Percentiles rank a stretch among this genome's conserved stretches.
Conservation (phyloP, 1,139 yeast genomes). For the Groenewaldozyma auringiensis region DNA sequence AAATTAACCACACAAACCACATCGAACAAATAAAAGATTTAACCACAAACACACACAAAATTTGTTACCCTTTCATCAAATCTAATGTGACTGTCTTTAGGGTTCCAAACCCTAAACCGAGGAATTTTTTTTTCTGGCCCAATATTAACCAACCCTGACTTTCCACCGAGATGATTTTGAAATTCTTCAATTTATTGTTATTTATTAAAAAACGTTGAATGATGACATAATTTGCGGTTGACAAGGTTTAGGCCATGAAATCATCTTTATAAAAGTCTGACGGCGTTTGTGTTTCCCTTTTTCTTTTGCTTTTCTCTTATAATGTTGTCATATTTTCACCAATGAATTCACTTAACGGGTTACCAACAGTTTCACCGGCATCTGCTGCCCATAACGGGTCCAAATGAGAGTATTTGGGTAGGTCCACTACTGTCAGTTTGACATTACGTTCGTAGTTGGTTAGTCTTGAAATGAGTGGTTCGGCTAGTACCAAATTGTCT, state of each 20-base stretch:
- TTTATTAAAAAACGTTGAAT: background rate
- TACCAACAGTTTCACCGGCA: slow-evolving; percentile 47
- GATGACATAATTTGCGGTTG: slow-evolving; percentile 4
- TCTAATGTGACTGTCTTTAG: background rate
- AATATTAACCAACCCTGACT: background rate
- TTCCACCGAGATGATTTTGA: background rate
- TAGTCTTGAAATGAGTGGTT: slow-evolving; percentile 43
- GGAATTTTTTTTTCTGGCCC: too few relatives aligned
- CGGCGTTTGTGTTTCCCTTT: background rate
- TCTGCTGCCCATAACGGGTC: slow-evolving; percentile 89
- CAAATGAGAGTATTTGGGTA: slow-evolving; percentile 64
- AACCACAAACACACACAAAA: too few relatives aligned
- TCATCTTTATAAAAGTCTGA: background rate
- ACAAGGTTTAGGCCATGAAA: background rate
- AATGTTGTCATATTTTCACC: slow-evolving; percentile 19
- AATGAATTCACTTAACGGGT: slow-evolving; percentile 33
- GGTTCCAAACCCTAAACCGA: background rate
- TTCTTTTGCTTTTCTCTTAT: background rate
- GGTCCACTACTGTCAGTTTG: slow-evolving; percentile 22
- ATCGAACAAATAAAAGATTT: too few relatives aligned
- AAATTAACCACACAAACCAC: background rate
- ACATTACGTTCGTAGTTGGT: slow-evolving; percentile 37
- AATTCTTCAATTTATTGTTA: background rate
- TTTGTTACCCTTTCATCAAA: too few relatives aligned
- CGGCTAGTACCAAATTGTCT: slow-evolving; percentile 64